Evolutionary conservation across 306 rosid genomes (phyloP), one percentile per base, ranked within the genome.

Genomic region (Macrotyloma uniflorum): DNA sequence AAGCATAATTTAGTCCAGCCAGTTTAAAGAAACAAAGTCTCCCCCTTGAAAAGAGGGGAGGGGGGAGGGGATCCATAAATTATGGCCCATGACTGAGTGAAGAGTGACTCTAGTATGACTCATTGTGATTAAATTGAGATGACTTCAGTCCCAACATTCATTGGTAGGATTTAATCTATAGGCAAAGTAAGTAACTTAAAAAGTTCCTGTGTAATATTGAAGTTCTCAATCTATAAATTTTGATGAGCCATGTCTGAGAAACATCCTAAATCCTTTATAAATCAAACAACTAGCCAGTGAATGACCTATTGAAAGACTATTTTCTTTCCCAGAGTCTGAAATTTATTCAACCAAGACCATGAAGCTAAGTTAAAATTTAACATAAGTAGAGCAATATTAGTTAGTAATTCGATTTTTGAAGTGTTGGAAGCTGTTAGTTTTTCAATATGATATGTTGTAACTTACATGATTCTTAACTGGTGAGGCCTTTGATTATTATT

Each of bases 91-190:
- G 23, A 23, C 4, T 23, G 9, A 55, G 32, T 55, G 32, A 8
- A 55, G 19, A 30, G 70, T 28, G 35, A 3, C 20, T 7, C 26
- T 40, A 55, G 26, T 22, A 16, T 3, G 12, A 9, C 45, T 16
- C 19, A 9, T 51, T 64, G 51, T 63, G 16, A 40, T 80, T 38
- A 72, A 73, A 66, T 24, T 28, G 73, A 50, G 68, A 26, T 50
- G 59, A 26, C 32, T 38, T 8, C 9, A 81, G 36, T 67, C 43
- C 47, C 57, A 4, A 54, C 15, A 42, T 80, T 66, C 24, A 43
- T 54, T 64, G 6, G 28, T 72, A 11, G 50, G 58, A 72, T 62
- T 65, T 55, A 40, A 20, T 68, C 59, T 24, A 8, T 8, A 1
- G 42, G 1, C 55, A 24, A 62, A 6, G 15, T 62, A 24, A 18